Percentiles rank a stretch among this genome's conserved stretches.
Evolutionary conservation across 257 asterid species (phyloP).

Genomic region (Nicotiana tomentosiformis): DNA sequence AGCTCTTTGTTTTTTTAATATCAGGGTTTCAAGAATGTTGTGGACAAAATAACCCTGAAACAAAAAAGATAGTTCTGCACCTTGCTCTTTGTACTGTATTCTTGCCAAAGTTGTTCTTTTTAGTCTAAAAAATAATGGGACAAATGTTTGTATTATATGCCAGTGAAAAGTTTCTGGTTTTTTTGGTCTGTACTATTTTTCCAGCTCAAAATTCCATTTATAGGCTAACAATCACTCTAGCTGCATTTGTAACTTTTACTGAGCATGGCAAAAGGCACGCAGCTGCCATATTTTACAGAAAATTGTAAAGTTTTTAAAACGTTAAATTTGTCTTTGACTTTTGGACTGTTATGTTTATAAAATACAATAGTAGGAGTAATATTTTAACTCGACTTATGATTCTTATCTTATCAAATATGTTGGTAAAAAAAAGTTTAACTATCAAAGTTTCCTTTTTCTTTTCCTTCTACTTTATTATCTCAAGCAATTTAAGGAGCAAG

Average conservation of each 20-base stretch:
- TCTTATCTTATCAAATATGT: too few species aligned
- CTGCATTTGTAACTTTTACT: background rate
- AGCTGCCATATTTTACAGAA: background rate
- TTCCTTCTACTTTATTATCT: too few species aligned
- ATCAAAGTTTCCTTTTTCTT: too few species aligned
- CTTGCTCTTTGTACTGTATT: background rate
- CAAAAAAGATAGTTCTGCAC: background rate
- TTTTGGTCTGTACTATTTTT: background rate
- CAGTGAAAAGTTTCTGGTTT: background rate
- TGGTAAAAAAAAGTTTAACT: too few species aligned
- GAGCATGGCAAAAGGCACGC: background rate
- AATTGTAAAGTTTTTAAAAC: too few species aligned
- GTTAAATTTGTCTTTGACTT: background rate
- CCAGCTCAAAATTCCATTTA: background rate
- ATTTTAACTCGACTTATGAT: too few species aligned
- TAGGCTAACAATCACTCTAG: background rate
- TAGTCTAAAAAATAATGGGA: background rate
- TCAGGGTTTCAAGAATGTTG: background rate
- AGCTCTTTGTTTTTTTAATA: background rate
- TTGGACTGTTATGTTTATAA: background rate
- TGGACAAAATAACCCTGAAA: background rate
- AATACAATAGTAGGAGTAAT: background rate
- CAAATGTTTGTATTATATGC: background rate
- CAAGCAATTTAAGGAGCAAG: too few species aligned
- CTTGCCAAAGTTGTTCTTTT: background rate